Evolutionary conservation across 2,329 filamentous ascomycete species (phyloP).

Genomic region (Elsinoe fawcettii): DNA sequence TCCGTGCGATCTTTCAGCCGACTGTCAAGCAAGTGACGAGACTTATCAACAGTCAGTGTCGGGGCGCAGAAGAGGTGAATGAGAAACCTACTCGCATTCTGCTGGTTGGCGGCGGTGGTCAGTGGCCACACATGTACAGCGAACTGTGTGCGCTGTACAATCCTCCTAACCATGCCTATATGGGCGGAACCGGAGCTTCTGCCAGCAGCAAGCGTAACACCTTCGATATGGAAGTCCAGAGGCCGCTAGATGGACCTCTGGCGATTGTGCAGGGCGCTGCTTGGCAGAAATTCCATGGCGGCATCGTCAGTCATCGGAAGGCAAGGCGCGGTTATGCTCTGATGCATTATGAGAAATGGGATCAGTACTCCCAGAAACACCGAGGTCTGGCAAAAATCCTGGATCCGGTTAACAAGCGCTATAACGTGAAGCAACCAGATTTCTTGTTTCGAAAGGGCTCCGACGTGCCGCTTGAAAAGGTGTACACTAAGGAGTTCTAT

Average conservation of each 20-base stretch:
- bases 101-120: constrained; percentile 72
- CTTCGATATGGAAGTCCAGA: constrained; percentile 59
- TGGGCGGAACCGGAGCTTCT: constrained; percentile 20
- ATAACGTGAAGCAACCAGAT: neutral
- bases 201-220: neutral
- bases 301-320: constrained; percentile 8
- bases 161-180: too few species aligned
- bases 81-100: constrained; percentile 57
- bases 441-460: neutral
- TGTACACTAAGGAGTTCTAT: neutral
- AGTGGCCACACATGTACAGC: constrained; percentile 62
- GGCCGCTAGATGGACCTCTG: constrained; percentile 65
- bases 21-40: constrained; percentile 52
- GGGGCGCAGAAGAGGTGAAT: constrained; percentile 32
- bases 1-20: constrained; percentile 53
- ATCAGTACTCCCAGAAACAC: constrained; percentile 54
- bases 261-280: constrained; percentile 71
- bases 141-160: constrained; percentile 63
- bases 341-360: neutral
- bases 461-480: neutral
- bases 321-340: constrained; percentile 10
- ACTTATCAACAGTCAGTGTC: constrained; percentile 38
- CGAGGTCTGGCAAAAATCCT: constrained; percentile 62
- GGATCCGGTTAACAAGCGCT: neutral
- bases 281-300: constrained; percentile 65